These are phyloP conservation scores for Corymbia citriodora DNA, from an alignment of 441 rosid genomes.

Conservation along the genomic window DNA sequence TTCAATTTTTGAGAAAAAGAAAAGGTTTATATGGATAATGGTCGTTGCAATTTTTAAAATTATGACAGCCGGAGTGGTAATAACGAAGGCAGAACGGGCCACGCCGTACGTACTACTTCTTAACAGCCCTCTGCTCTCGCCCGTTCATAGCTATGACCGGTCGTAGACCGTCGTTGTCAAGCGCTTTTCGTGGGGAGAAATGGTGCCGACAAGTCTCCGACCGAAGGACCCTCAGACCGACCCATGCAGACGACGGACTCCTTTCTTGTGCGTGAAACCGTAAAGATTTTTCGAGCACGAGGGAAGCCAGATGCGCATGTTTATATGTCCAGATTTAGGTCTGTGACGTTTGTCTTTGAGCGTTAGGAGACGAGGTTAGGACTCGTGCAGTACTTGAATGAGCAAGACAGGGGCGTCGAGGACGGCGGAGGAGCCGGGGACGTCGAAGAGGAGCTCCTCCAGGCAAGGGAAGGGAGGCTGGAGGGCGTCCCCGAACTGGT, in stretches of 20 bases:
- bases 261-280: not conserved
- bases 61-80: not conserved
- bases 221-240: not conserved
- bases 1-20: too few relatives aligned
- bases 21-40: not conserved
- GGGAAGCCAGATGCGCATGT: not conserved
- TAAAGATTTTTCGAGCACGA: not conserved
- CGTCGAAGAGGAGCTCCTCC: constrained; percentile 14
- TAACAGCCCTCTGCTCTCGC: too few relatives aligned
- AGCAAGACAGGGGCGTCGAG: not conserved
- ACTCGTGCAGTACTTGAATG: not conserved
- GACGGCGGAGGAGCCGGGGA: constrained; percentile 5
- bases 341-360: not conserved
- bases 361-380: not conserved
- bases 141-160: not conserved
- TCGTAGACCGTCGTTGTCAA: not conserved
- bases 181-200: not conserved
- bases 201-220: not conserved
- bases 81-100: not conserved
- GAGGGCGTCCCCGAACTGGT: constrained; percentile 2
- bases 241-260: not conserved
- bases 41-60: not conserved
- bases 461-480: constrained; percentile 13
- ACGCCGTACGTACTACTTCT: not conserved
- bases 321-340: not conserved